These are phyloP conservation scores for Nakazawaea holstii DNA, from an alignment of 805 yeast species.

Conservation along the genomic window DNA sequence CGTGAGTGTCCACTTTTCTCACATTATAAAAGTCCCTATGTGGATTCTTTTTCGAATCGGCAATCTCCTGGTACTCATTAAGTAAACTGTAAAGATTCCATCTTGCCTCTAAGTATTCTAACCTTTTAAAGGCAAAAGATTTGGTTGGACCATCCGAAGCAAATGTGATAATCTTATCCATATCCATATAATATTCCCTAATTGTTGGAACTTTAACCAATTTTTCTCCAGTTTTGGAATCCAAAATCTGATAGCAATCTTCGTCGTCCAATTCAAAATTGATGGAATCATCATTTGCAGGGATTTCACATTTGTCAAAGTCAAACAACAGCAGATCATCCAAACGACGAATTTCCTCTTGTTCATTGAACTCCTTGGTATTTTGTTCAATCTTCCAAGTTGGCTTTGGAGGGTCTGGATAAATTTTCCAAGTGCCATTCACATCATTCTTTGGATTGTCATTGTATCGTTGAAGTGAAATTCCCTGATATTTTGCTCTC, in stretches of 20 bases:
- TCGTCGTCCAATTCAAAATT: slow-evolving; percentile 47
- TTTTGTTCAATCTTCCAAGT: slow-evolving; percentile 52
- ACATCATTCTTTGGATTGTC: slow-evolving; percentile 81
- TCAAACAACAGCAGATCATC: slow-evolving; percentile 46
- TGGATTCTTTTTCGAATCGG: slow-evolving; percentile 87
- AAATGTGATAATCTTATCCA: slow-evolving; percentile 64
- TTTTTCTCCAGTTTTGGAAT: slow-evolving; percentile 22
- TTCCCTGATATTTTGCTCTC: slow-evolving; percentile 68
- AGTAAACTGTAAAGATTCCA: slow-evolving; percentile 88
- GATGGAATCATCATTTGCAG: slow-evolving; percentile 36
- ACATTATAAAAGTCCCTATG: slow-evolving; percentile 97
- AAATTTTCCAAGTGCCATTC: slow-evolving; percentile 59
- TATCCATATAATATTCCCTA: slow-evolving; percentile 78
- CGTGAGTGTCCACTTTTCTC: slow-evolving; percentile 96
- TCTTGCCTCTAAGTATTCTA: slow-evolving; percentile 92
- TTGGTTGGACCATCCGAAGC: slow-evolving; percentile 96
- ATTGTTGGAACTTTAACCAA: slow-evolving; percentile 72
- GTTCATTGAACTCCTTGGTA: slow-evolving; percentile 23
- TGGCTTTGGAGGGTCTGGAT: slow-evolving; percentile 94
- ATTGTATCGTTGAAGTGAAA: slow-evolving; percentile 66
- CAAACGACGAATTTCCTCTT: slow-evolving; percentile 11
- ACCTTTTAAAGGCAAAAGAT: slow-evolving; percentile 89
- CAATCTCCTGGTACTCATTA: slow-evolving; percentile 89
- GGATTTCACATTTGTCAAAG: slow-evolving; percentile 49
- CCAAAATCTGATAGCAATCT: slow-evolving; percentile 57